Percentiles rank a stretch among this genome's conserved stretches.
Evolutionary conservation across 306 rosid species (phyloP).

Genomic region (Malus sieversii): DNA sequence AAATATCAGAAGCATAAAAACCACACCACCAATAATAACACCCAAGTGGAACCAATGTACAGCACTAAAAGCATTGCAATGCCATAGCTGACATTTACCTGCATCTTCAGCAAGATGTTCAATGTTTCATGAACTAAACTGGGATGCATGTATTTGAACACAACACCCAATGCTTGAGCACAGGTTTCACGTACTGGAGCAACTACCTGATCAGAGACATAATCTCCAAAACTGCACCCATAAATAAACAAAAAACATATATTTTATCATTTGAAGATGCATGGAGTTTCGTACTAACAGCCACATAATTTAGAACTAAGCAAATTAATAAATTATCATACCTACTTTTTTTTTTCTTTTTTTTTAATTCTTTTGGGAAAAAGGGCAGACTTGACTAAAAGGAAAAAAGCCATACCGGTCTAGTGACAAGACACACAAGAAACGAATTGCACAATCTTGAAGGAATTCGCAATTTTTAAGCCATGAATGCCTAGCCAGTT

Average conservation of each 20-base stretch:
- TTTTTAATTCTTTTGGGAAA: not conserved
- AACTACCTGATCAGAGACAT: constrained; percentile 98
- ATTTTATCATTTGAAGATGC: not conserved
- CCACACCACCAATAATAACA: constrained; percentile 13
- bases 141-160: constrained; percentile 90
- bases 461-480: constrained; percentile 80
- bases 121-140: constrained; percentile 71
- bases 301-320: constrained; percentile 2
- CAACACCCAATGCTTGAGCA: constrained; percentile 93
- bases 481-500: constrained; percentile 83
- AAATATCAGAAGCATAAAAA: constrained; percentile 37
- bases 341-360: not conserved
- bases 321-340: not conserved
- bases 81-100: constrained; percentile 57
- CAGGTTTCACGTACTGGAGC: constrained; percentile 99
- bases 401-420: constrained; percentile 60
- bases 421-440: constrained; percentile 78
- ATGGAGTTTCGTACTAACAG: not conserved
- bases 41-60: constrained; percentile 9
- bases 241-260: constrained; percentile 5
- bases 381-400: not conserved
- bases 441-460: constrained; percentile 87
- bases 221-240: constrained; percentile 92
- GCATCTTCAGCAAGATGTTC: constrained; percentile 87
- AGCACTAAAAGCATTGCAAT: constrained; percentile 6